Evolutionary conservation across 345 rosid species (phyloP).

Genomic region (Pugionium cornutum): DNA sequence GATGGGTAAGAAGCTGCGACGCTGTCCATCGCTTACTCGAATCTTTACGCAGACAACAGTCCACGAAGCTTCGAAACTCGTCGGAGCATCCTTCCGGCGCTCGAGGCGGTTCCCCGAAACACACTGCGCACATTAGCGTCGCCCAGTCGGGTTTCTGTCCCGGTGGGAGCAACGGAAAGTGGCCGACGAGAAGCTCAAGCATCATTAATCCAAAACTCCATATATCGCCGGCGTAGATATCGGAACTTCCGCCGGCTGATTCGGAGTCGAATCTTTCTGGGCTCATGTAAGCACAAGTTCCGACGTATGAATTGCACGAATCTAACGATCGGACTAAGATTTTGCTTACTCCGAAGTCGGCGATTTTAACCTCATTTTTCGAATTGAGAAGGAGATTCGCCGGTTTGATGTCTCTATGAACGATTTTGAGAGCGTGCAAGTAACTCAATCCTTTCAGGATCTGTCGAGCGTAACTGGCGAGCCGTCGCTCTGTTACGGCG

Average conservation of each 20-base stretch:
- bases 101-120: conserved; percentile 80
- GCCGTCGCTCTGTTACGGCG: conserved; percentile 50
- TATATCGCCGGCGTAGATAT: conserved; percentile 77
- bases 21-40: conserved; percentile 74
- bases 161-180: conserved; percentile 61
- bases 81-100: conserved; percentile 59
- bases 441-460: conserved; percentile 65
- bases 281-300: conserved; percentile 94
- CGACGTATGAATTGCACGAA: conserved; percentile 82
- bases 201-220: conserved; percentile 89
- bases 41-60: conserved; percentile 80
- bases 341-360: conserved; percentile 86
- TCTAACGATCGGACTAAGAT: conserved; percentile 67
- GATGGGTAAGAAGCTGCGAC: conserved; percentile 61
- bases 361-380: conserved; percentile 66
- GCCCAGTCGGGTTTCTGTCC: conserved; percentile 95
- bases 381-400: conserved; percentile 67
- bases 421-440: conserved; percentile 65
- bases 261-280: conserved; percentile 88
- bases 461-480: conserved; percentile 59
- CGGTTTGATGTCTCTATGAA: conserved; percentile 86
- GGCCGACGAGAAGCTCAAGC: conserved; percentile 74
- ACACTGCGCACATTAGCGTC: conserved; percentile 83
- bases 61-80: conserved; percentile 66
- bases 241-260: conserved; percentile 53